Evolutionary conservation across 1,284 basidiomycete genomes (phyloP).

Genomic region (Ustilago tritici): DNA sequence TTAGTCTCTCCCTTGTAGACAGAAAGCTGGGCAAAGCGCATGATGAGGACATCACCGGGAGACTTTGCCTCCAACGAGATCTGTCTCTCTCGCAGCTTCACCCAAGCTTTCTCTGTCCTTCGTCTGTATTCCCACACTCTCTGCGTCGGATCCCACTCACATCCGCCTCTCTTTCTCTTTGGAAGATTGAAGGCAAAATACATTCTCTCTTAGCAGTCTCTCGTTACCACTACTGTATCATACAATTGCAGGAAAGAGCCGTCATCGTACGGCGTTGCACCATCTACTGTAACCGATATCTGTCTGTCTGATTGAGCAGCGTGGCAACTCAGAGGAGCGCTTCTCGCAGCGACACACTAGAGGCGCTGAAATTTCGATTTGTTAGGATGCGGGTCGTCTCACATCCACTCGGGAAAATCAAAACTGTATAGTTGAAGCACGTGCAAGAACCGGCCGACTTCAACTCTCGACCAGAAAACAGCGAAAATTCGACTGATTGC

Average conservation of each 20-base stretch:
- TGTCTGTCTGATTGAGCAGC: slow-evolving; percentile 6
- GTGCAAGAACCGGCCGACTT: neutral
- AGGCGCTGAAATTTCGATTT: neutral
- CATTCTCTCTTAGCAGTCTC: neutral
- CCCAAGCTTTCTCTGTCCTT: neutral
- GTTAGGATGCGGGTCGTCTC: neutral
- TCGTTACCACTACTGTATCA: slow-evolving; percentile 20
- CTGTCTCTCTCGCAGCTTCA: slow-evolving; percentile 33
- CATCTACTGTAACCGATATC: neutral
- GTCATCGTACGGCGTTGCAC: slow-evolving; percentile 2
- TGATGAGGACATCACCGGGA: slow-evolving; percentile 47
- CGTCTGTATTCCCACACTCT: neutral
- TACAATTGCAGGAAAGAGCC: slow-evolving; percentile 5
- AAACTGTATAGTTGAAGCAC: neutral
- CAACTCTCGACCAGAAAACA: neutral
- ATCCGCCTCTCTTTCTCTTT: slow-evolving; percentile 24
- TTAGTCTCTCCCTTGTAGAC: neutral
- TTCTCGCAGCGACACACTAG: neutral
- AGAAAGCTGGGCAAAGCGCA: slow-evolving; percentile 3
- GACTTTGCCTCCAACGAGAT: slow-evolving; percentile 21
- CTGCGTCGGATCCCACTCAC: neutral
- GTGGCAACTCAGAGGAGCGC: neutral
- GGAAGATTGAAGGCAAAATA: slow-evolving; percentile 23
- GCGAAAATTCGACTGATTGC: neutral
- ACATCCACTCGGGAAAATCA: neutral